Base-by-base conservation (phyloP, 768 basidiomycete genomes). In the Hirschioporus abietinus region DNA sequence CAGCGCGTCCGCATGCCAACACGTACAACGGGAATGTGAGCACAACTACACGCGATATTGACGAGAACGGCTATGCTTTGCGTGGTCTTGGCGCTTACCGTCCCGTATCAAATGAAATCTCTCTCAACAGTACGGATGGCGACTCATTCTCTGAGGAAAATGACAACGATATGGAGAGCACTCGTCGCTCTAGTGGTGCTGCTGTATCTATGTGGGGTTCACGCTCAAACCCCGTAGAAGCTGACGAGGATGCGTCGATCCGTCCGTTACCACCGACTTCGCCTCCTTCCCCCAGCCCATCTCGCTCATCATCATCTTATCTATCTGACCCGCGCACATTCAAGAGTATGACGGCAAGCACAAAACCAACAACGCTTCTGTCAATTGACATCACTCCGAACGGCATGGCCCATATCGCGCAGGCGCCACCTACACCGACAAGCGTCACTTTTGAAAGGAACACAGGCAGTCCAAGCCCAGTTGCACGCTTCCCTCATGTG, bases 281-380 rank as follows among this genome's bases (percentile, higher is more conserved):
- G 5, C 92, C 93, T 12, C 92, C 91, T 12, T 95, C 93, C 0
- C 94, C 94, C 4, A 90, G 92, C 0, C 92, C 90, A 2, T 94
- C 92, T 1, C 87, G 84, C 65, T 93, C 89, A 1, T 93, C 92
- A 1, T 92, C 91, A 0, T 92, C 91, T 0, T 90, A 92, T 76
- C 83, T 93, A 27, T 93, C 93, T 6, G 85, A 92, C 71, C 85
- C 92, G 18, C 85, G 88, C 65, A 93, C 92, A 0, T 93, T 94
- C 77, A 84, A 86, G 72, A 92, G 91, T 72, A 88, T 90, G 72
- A 86, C 90, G 27, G 92, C 91, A 7, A 93, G 91, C 71, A 99
- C 96, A 15, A 97, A 97, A 76, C 96, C 95, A 1, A 99, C 96
- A 6, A 99, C 96, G 0, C 77, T 98, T 26, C 81, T 97, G n/a